Evolutionary conservation across 1,284 basidiomycete species (phyloP), one percentile per base, ranked within the genome.

Genomic region (Pascua sp.): DNA sequence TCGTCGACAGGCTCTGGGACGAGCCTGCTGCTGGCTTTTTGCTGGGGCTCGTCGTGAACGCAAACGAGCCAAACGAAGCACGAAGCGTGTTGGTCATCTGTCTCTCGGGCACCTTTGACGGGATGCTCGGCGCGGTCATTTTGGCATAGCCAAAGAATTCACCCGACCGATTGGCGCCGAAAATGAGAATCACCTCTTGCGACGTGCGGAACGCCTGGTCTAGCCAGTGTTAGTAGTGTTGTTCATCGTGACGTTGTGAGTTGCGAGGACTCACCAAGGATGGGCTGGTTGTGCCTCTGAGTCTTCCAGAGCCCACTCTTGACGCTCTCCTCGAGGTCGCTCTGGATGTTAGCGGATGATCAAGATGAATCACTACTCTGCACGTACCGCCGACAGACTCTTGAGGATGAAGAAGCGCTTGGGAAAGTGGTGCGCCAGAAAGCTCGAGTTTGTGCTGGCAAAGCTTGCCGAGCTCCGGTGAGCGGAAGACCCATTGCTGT

Each of bases 331-430:
- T 93, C 87, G 64, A 97, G 80, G 72, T 96, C 91, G 62, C 83
- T 83, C 86, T 91, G 67, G 50, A 56, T 60, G 42, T 71, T 44
- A 59, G 51, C 47, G 5, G 9, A 32, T 32, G 24, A 32, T 32
- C 24, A 32, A 32, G 24, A 32, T 32, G 11, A 7, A 18, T 53
- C 39, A 24, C 24, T 15, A 42, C 36, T 0, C 13, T 40, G 12
- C 12, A 67, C 82, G 67, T 73, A 89, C 90, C 80, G 85, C 84
- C 0, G 87, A 87, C 65, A 89, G 77, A 39, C 89, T 91, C 77
- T 98, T 97, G 65, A 97, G 83, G 60, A 97, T 94, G 68, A 97
- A 97, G 75, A 86, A 93, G 24, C 94, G 85, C 68, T 85, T 84
- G 5, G 90, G 90, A 73, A 96, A 97, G 72, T 90, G 80, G 46